Evolutionary conservation across 371 early-diverging fungal species (phyloP), one percentile per base, ranked within the genome.

Genomic region (Dichotomocladium elegans): DNA sequence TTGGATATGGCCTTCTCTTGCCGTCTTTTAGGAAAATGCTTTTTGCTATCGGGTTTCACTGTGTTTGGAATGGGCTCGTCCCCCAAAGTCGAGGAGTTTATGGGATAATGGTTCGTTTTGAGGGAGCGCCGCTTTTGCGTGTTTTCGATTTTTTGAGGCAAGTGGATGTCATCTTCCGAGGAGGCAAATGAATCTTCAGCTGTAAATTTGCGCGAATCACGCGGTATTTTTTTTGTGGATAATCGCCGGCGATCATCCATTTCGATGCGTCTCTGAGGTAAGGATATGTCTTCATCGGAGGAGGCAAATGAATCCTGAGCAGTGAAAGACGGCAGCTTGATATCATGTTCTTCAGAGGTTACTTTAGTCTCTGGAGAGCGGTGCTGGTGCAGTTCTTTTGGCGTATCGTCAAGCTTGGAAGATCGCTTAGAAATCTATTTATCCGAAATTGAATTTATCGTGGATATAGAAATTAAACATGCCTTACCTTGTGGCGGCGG

Each of bases 111-210:
- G n/a, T n/a, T n/a, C 15, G 9, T 9, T 15, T 37, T 37, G n/a
- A 35, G 5, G 4, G 37, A n/a, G 10, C 37, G 37, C 5, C 37
- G 37, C 21, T 37, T n/a, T 17, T 37, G 37, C 7, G 21, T n/a
- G 5, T 37, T 4, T 37, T 37, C 15, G 17, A 37, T 21, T 37
- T 37, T 37, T 5, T 1, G 6, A 21, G 5, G n/a, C 10, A 37
- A 1, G 15, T 37, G 17, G 15, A 10, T 10, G 6, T 48, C 48
- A 21, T 48, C 48, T 17, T 48, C 48, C 0, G 48, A 48, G 7
- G 48, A 48, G 0, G 33, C 48, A 48, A 48, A 48, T 2, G 48
- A 48, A 30, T 48, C 48, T 11, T 48, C 21, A 9, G 48, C 48
- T 11, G 30, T 48, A 11, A 48, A 48, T 28, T 19, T 21, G 33